A percentile compares a stretch with the other conserved stretches of the same genome.
phyloP scores from a whole-genome alignment of 805 yeast species.

The Wickerhamomyces bisporus region DNA sequence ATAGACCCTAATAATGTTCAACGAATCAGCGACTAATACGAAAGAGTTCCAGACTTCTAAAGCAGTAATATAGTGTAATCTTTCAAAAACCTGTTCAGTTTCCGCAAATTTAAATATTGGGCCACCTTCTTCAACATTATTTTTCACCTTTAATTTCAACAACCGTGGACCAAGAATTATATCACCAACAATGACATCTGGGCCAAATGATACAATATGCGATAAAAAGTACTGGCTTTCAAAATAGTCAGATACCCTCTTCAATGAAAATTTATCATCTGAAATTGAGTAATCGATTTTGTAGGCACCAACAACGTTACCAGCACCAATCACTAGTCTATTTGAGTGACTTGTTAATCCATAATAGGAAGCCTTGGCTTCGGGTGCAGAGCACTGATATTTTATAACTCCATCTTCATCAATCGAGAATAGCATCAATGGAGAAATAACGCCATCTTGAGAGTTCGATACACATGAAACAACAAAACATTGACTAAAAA shows the following conservation, averaged over 20 bases:
- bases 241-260: constrained; percentile 19
- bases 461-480: constrained; percentile 30
- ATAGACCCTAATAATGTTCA: constrained; percentile 10
- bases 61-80: constrained; percentile 11
- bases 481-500: constrained; percentile 31
- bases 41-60: constrained; percentile 10
- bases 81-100: constrained; percentile 2
- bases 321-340: constrained; percentile 27
- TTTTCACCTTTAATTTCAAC: constrained; percentile 11
- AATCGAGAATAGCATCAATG: constrained; percentile 29
- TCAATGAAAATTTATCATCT: constrained; percentile 28
- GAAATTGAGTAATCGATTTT: constrained; percentile 30
- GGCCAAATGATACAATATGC: constrained; percentile 14
- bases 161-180: constrained; percentile 9
- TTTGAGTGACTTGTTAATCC: constrained; percentile 24
- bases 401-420: constrained; percentile 31
- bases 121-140: constrained; percentile 8
- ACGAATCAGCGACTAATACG: constrained; percentile 13
- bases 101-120: constrained; percentile 11
- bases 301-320: constrained; percentile 26
- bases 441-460: constrained; percentile 25
- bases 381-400: constrained; percentile 16
- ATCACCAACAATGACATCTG: constrained; percentile 19
- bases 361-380: constrained; percentile 19
- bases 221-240: constrained; percentile 10